These are phyloP conservation scores for Tylopilus sp. DNA, from an alignment of 768 basidiomycete genomes.

Conservation along the genomic window DNA sequence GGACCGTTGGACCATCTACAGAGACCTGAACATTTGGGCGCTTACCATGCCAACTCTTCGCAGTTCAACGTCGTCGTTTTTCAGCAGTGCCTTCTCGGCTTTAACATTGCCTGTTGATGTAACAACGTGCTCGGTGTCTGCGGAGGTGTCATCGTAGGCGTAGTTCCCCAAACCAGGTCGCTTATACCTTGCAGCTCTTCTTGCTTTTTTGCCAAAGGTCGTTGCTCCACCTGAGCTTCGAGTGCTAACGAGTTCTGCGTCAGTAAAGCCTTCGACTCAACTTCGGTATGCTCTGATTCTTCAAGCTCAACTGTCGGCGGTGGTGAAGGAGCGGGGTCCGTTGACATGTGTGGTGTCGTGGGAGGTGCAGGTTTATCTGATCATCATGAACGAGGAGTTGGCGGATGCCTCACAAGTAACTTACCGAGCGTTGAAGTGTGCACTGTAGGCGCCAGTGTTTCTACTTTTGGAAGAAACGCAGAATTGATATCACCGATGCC, in stretches of 20 bases:
- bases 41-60: slow-evolving; percentile 70
- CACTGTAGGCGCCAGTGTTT: slow-evolving; percentile 37
- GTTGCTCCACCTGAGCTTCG: slow-evolving; percentile 81
- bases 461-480: slow-evolving; percentile 81
- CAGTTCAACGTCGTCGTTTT: slow-evolving; percentile 85
- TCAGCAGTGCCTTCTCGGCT: slow-evolving; percentile 71
- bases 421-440: slow-evolving; percentile 23
- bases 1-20: not conserved
- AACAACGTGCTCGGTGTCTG: slow-evolving; percentile 13
- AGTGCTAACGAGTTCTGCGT: slow-evolving; percentile 70
- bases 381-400: slow-evolving; percentile 10
- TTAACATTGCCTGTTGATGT: slow-evolving; percentile 24
- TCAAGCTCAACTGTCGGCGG: slow-evolving; percentile 26
- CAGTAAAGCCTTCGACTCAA: slow-evolving; percentile 53
- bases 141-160: not conserved
- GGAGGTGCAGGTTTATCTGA: slow-evolving; percentile 19
- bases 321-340: slow-evolving; percentile 6
- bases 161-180: slow-evolving; percentile 17
- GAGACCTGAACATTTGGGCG: not conserved
- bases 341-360: slow-evolving; percentile 18
- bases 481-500: slow-evolving; percentile 99
- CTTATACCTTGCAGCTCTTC: slow-evolving; percentile 62
- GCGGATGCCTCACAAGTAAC: slow-evolving; percentile 1
- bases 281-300: slow-evolving; percentile 43
- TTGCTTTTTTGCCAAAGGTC: slow-evolving; percentile 86